Evolutionary conservation across 371 early-diverging fungal genomes (phyloP).

Genomic region (Mucor sp.): DNA sequence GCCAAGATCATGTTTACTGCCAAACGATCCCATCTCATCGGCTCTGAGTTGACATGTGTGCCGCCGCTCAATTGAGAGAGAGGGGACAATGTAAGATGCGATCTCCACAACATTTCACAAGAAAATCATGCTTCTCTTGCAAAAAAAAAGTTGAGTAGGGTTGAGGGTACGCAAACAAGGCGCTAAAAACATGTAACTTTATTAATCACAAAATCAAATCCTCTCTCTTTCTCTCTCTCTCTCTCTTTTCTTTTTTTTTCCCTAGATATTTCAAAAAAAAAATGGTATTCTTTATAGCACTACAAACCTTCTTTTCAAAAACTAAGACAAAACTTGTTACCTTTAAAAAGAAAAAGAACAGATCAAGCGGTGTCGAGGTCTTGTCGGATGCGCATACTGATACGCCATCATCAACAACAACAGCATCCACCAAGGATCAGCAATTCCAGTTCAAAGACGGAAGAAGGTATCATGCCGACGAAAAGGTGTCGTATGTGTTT

Average conservation of each 20-base stretch:
- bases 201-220: background rate
- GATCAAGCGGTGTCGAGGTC: background rate
- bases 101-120: background rate
- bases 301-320: background rate
- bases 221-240: background rate
- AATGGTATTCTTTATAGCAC: background rate
- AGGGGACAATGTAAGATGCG: background rate
- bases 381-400: background rate
- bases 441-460: slow-evolving; percentile 40
- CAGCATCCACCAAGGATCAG: background rate
- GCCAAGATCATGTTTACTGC: background rate
- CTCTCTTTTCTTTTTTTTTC: background rate
- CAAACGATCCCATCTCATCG: too few species aligned
- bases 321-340: background rate
- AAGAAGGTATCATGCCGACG: slow-evolving; percentile 47
- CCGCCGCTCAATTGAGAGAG: background rate
- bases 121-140: background rate
- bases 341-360: background rate
- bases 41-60: background rate
- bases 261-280: background rate
- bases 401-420: background rate
- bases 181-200: background rate
- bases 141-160: background rate
- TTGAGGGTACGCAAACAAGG: too few species aligned
- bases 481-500: slow-evolving; percentile 46